Conservation (phyloP, 371 early-diverging fungal genomes). For the Rhizopus sp. region DNA sequence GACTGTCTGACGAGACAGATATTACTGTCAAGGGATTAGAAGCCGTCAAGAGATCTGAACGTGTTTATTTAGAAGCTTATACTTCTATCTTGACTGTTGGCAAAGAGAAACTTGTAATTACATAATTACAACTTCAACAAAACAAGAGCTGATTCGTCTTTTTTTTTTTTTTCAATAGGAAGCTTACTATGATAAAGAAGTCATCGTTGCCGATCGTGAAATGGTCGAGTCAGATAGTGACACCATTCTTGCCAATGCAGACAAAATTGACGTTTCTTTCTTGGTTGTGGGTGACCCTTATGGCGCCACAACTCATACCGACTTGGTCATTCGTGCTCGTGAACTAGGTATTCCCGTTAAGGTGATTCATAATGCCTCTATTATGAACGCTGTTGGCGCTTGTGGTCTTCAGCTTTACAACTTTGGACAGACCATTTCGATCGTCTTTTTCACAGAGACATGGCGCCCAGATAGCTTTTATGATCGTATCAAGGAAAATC, state of each 20-base stretch:
- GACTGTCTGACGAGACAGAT: slow-evolving; percentile 96
- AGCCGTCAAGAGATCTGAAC: slow-evolving; percentile 84
- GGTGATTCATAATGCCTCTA: slow-evolving; percentile 98
- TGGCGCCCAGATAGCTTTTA: slow-evolving; percentile 99
- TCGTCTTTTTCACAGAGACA: slow-evolving; percentile 95
- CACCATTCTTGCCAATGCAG: slow-evolving; percentile 87
- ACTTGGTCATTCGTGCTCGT: slow-evolving; percentile 93
- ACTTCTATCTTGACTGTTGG: slow-evolving; percentile 93
- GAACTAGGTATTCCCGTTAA: slow-evolving; percentile 85
- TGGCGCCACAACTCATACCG: slow-evolving; percentile 99
- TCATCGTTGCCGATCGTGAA: slow-evolving; percentile 93
- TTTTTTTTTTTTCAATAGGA: slow-evolving; percentile 64
- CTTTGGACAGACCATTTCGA: slow-evolving; percentile 99
- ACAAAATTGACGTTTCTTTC: slow-evolving; percentile 89
- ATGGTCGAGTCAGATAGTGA: slow-evolving; percentile 96
- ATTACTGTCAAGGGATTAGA: slow-evolving; percentile 96
- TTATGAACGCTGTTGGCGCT: slow-evolving; percentile 98
- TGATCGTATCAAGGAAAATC: slow-evolving; percentile 90
- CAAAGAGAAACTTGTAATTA: slow-evolving; percentile 76
- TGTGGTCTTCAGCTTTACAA: slow-evolving; percentile 98
- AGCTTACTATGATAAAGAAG: slow-evolving; percentile 82
- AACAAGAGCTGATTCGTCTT: background rate
- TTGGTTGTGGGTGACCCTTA: slow-evolving; percentile 99
- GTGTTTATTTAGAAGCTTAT: slow-evolving; percentile 98
- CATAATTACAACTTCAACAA: background rate